Base-by-base conservation (phyloP, 2,329 filamentous ascomycete species). In the Colletotrichum sp. region DNA sequence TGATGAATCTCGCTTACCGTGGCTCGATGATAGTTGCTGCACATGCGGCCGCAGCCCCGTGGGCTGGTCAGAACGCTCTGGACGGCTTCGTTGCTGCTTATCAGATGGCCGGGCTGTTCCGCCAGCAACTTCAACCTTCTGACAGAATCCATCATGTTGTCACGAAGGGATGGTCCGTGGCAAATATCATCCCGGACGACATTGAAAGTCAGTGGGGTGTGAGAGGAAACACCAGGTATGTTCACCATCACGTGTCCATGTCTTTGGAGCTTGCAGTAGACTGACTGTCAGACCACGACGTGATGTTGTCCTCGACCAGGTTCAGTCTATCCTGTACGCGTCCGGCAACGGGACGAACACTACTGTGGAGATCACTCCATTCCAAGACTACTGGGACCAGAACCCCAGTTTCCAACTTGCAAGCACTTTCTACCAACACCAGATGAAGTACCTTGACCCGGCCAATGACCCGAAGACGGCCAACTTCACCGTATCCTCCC, bases 61-160 rank as follows among this genome's bases (percentile, higher is more conserved):
- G 61, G 61, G 22, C 61, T 25, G 61, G 61, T 19, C 61, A 65
- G 2, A 65, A 65, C n/a, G 61, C 61, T 28, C 34, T 65, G 15
- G 61, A 65, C 1, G 61, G 61, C 61, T 65, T 65, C 1, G 61
- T 65, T 2, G 61, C 61, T 25, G 61, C 61, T 3, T 65, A 65
- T 2, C 32, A 44, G 61, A 65, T 65, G 61, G 61, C 34, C 25
- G 77, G 76, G 2, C 66, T 80, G n/a, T 74, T 78, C 13, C 76
- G 79, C 0, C 79, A 80, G 28, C 79, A 80, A 60, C 73, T 80
- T 13, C 78, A 75, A 3, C 75, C 78, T 3, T 75, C 77, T 16
- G 79, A 80, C 22, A 67, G 79, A 4, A 77, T 80, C 13, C 79
- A 80, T 30, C 76, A 79, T 48, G 77, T 80, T 9, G 76, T 80